Evolutionary conservation across 2,329 filamentous ascomycete species (phyloP).

Genomic region (Fulvia fulva): DNA sequence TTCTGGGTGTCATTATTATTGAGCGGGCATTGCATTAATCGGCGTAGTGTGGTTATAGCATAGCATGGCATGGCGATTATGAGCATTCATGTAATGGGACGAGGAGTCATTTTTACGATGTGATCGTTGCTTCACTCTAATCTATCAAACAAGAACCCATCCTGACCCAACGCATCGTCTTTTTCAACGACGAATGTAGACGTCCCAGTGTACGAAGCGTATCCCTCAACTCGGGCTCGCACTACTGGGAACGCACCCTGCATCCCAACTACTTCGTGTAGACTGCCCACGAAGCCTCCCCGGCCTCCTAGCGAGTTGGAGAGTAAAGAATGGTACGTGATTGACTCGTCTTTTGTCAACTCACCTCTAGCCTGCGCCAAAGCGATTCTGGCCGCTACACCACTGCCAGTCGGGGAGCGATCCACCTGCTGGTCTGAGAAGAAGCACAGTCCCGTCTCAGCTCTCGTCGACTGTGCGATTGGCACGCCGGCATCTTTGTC

Average conservation of each 20-base stretch:
- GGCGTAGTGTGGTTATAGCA: background rate
- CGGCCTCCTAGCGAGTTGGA: slow-evolving; percentile 11
- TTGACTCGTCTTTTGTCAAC: background rate
- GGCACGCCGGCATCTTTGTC: slow-evolving; percentile 25
- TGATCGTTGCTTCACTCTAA: background rate
- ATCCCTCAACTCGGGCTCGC: slow-evolving; percentile 11
- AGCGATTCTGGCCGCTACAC: slow-evolving; percentile 32
- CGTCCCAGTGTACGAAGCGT: slow-evolving; percentile 12
- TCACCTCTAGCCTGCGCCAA: slow-evolving; percentile 16
- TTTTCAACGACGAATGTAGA: slow-evolving; percentile 13
- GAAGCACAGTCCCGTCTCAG: slow-evolving; percentile 39
- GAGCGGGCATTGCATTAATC: background rate
- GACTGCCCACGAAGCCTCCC: slow-evolving; percentile 15
- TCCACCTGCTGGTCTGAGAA: slow-evolving; percentile 48
- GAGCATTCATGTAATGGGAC: background rate
- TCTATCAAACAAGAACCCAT: slow-evolving; percentile 13
- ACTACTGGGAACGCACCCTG: slow-evolving; percentile 7
- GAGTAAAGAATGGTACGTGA: slow-evolving; percentile 18
- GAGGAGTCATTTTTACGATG: background rate
- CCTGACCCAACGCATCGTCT: slow-evolving; percentile 9
- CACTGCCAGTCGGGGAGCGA: slow-evolving; percentile 37
- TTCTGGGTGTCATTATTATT: background rate
- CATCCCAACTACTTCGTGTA: slow-evolving; percentile 2
- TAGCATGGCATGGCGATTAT: background rate
- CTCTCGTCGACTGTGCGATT: slow-evolving; percentile 21